Evolutionary conservation across 1,284 basidiomycete genomes (phyloP), one percentile per base, ranked within the genome.

Genomic region (Ustilago cynodontis): DNA sequence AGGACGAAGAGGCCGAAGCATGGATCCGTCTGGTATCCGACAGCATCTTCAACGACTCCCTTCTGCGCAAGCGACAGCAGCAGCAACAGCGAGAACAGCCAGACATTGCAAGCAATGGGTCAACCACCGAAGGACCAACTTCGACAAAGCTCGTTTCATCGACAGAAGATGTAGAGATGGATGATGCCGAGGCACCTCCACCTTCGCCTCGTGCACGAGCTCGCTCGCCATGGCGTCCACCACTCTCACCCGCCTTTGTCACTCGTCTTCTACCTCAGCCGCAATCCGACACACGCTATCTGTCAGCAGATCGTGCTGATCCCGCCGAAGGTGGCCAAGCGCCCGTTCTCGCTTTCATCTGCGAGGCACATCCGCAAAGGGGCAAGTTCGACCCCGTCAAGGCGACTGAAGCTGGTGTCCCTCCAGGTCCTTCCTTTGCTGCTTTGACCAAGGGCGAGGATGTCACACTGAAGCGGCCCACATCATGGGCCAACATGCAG

Each of bases 301-400:
- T 29, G 29, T 47, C 61, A 22, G 50, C 75, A 62, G 37, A 64
- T 43, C 29, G 52, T 26, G 18, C 13, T 43, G 57, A 72, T 41
- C 39, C 74, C 65, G 55, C 64, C 16, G 58, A 57, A 20, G 53
- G 58, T 10, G 65, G 56, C 9, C 75, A 75, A 24, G 72, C 81
- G 1, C 71, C 78, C 10, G 74, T 83, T 0, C 47, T 84, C 0
- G 86, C 87, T 24, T 97, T 95, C 84, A 88, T 95, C 26, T 86
- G 92, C 47, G 89, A 93, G 54, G 93, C 94, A 0, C 93, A 94
- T 0, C 88, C 88, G 2, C 88, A 91, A 41, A 90, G 94, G 3
- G 95, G 95, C n/a, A 94, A 93, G 86, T 96, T 98, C 82, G 90
- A 96, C 73, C 90, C 87, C 0, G 86, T 87, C 64, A 91, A 90